Conservation (phyloP, 352 stramenopile genomes). For the Pythium insidiosum region DNA sequence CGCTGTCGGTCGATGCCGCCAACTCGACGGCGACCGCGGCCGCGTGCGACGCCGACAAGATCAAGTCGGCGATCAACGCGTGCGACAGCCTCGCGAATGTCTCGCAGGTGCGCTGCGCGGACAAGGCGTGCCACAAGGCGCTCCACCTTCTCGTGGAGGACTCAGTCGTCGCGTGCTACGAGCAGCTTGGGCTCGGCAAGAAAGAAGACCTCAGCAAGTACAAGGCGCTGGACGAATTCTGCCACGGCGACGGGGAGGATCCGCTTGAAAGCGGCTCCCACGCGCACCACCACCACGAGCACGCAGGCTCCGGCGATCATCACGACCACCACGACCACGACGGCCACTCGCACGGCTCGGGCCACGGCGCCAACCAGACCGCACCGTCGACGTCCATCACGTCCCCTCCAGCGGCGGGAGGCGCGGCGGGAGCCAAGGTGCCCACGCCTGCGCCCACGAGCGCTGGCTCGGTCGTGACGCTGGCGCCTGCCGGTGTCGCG, state of each 20-base stretch:
- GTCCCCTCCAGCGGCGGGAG: no score
- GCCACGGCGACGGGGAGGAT: slow-evolving; percentile 28
- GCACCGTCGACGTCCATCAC: no score
- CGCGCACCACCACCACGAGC: neutral
- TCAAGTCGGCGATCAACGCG: slow-evolving; percentile 13
- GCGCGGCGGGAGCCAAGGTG: no score
- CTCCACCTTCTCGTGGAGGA: slow-evolving; percentile 28
- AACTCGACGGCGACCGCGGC: neutral
- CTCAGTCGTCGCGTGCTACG: slow-evolving; percentile 27
- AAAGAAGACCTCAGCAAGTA: slow-evolving; percentile 30
- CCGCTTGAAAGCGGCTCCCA: slow-evolving; percentile 16
- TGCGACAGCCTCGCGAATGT: slow-evolving; percentile 34
- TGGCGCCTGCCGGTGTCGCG: no score
- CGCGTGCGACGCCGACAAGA: slow-evolving; percentile 8
- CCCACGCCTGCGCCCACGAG: no score
- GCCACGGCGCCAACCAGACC: no score
- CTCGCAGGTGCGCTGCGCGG: slow-evolving; percentile 34
- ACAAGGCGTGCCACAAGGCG: slow-evolving; percentile 24
- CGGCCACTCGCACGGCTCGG: neutral
- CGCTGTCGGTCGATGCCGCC: slow-evolving; percentile 1
- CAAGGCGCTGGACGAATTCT: slow-evolving; percentile 32
- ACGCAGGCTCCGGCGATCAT: neutral
- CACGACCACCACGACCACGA: slow-evolving; percentile 2
- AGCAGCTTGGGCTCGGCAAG: slow-evolving; percentile 21
- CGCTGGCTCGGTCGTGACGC: no score